Conservation (phyloP, 2,329 filamentous ascomycete species). For the Scortechinia acanthostroma region DNA sequence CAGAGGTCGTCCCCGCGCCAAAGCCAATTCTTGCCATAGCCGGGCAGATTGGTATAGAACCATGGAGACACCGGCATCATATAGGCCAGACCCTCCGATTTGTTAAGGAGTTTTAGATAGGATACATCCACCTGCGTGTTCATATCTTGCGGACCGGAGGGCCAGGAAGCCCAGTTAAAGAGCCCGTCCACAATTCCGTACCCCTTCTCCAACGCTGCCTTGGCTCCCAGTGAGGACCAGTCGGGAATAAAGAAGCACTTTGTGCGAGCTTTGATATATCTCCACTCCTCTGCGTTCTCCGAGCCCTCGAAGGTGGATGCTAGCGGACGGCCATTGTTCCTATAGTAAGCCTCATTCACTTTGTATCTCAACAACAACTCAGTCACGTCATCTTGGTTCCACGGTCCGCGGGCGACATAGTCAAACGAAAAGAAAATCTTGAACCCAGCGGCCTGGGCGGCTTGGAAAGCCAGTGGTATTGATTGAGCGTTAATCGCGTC, state of each 20-base stretch:
- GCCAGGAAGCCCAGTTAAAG: conserved; percentile 38
- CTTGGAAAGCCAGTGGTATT: conserved; percentile 13
- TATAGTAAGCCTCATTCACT: conserved; percentile 14
- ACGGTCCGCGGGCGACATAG: conserved; percentile 18
- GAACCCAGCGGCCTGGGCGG: conserved; percentile 19
- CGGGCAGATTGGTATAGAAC: conserved; percentile 51
- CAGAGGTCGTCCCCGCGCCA: conserved; percentile 55
- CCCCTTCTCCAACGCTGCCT: conserved; percentile 9
- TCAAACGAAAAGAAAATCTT: conserved; percentile 33
- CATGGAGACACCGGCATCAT: conserved; percentile 51
- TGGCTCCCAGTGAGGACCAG: conserved; percentile 30
- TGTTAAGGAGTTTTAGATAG: conserved; percentile 22
- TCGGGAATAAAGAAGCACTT: conserved; percentile 34
- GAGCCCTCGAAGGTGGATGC: conserved; percentile 35
- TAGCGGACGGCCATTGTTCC: conserved; percentile 17
- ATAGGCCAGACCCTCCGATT: conserved; percentile 23
- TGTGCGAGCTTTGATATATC: conserved; percentile 25
- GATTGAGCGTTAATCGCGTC: conserved; percentile 8
- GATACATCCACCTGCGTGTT: conserved; percentile 17
- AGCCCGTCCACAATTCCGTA: conserved; percentile 24
- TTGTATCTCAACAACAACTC: conserved; percentile 14
- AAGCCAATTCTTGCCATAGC: conserved; percentile 53
- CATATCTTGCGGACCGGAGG: conserved; percentile 25
- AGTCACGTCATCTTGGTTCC: conserved; percentile 14
- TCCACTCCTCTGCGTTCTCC: conserved; percentile 30